These are phyloP conservation scores for Amanita brunnescens DNA, from an alignment of 768 basidiomycete species.

Conservation along the genomic window DNA sequence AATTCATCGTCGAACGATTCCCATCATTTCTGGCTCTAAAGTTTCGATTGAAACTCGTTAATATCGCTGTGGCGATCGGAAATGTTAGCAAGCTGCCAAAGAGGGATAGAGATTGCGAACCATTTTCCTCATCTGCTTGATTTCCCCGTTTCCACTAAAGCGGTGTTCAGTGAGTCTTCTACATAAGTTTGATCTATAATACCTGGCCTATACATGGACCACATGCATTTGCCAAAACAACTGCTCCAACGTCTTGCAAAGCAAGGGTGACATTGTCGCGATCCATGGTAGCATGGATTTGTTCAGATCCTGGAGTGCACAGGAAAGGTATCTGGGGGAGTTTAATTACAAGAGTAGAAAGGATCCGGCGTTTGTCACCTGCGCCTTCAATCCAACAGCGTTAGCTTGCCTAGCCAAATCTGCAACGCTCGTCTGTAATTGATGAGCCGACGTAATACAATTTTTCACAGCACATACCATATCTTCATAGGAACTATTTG, in stretches of 20 bases:
- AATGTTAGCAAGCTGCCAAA: neutral
- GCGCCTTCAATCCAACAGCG: constrained; percentile 68
- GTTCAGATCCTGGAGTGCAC: constrained; percentile 88
- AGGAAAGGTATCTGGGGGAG: constrained; percentile 63
- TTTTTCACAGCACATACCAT: constrained; percentile 44
- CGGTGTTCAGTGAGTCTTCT: constrained; percentile 5
- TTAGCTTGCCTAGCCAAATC: constrained; percentile 88
- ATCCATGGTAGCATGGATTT: constrained; percentile 96
- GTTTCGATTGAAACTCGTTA: constrained; percentile 94
- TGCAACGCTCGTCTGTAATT: constrained; percentile 74
- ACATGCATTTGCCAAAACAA: constrained; percentile 95
- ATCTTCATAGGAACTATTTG: constrained; percentile 96
- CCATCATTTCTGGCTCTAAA: constrained; percentile 94
- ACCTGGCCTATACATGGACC: constrained; percentile 98
- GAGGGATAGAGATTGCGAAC: constrained; percentile 26
- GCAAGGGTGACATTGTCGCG: constrained; percentile 79
- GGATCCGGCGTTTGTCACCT: constrained; percentile 30
- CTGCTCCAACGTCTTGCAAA: constrained; percentile 84
- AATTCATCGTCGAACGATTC: constrained; percentile 92
- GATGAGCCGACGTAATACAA: constrained; percentile 6
- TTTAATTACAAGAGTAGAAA: constrained; percentile 7
- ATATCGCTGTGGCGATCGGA: constrained; percentile 52
- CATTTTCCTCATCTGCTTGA: constrained; percentile 84
- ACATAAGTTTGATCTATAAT: neutral
- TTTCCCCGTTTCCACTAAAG: constrained; percentile 87